Conservation (phyloP, 2,329 filamentous ascomycete species). For the Colletotrichum sp. region DNA sequence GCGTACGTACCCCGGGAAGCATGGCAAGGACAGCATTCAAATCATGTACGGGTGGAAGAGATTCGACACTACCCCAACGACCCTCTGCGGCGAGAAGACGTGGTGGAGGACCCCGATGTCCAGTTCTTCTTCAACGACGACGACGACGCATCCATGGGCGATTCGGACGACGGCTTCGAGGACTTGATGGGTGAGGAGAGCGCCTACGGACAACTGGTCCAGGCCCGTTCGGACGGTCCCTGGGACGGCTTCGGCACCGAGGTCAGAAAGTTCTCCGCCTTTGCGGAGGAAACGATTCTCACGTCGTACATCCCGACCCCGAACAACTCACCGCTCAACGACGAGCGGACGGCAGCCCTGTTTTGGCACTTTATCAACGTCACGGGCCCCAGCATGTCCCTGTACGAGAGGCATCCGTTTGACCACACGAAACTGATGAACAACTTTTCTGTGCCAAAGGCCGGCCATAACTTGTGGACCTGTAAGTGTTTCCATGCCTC, state of each 20-base stretch:
- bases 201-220: conserved; percentile 42
- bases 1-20: background rate
- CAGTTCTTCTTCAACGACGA: conserved; percentile 55
- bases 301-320: conserved; percentile 71
- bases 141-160: conserved; percentile 67
- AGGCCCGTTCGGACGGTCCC: conserved; percentile 37
- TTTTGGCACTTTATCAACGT: conserved; percentile 94
- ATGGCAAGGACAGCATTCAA: background rate
- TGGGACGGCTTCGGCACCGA: conserved; percentile 49
- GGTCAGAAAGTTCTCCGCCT: conserved; percentile 54
- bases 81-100: background rate
- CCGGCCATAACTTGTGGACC: conserved; percentile 70
- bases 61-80: background rate
- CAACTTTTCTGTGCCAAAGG: conserved; percentile 63
- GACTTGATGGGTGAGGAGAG: conserved; percentile 40
- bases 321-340: conserved; percentile 75
- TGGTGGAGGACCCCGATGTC: conserved; percentile 1
- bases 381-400: conserved; percentile 83
- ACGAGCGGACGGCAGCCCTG: conserved; percentile 79
- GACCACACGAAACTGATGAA: conserved; percentile 73
- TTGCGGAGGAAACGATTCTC: conserved; percentile 56
- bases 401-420: conserved; percentile 83
- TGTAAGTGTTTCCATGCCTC: conserved; percentile 45
- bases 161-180: conserved; percentile 63
- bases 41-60: background rate